Evolutionary conservation across 2,329 filamentous ascomycete genomes (phyloP).

Genomic region (Sporothrix inflata): DNA sequence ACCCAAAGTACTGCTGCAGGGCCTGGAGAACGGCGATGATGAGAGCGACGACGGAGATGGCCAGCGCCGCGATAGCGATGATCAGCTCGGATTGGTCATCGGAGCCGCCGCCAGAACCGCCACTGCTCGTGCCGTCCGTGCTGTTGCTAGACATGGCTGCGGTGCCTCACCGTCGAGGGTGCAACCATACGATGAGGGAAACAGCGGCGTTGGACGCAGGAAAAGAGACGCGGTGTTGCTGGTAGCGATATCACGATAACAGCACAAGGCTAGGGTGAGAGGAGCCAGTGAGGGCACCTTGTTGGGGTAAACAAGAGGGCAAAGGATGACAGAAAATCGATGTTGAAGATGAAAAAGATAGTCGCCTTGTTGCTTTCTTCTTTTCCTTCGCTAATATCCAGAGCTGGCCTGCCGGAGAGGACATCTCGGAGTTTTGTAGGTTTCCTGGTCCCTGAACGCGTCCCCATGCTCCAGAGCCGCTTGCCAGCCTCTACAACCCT

Average conservation of each 20-base stretch:
- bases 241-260: neutral
- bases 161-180: neutral
- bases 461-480: neutral
- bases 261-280: neutral
- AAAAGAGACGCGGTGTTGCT: neutral
- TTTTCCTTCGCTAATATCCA: neutral
- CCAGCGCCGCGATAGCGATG: slow-evolving; percentile 50
- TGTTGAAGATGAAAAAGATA: neutral
- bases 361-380: neutral
- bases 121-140: neutral
- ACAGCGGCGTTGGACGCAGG: neutral
- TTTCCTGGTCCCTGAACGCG: neutral
- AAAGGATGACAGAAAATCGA: neutral
- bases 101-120: neutral
- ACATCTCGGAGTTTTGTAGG: slow-evolving; percentile 2
- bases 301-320: neutral
- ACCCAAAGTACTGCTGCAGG: slow-evolving; percentile 54
- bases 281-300: neutral
- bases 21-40: slow-evolving; percentile 52
- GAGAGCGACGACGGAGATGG: slow-evolving; percentile 53
- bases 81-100: slow-evolving; percentile 39
- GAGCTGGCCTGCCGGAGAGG: neutral
- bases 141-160: slow-evolving; percentile 16
- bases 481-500: neutral
- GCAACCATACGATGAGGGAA: neutral